These are phyloP conservation scores for Aspergillus jensenii DNA, from an alignment of 2,329 filamentous ascomycete genomes.

Conservation along the genomic window DNA sequence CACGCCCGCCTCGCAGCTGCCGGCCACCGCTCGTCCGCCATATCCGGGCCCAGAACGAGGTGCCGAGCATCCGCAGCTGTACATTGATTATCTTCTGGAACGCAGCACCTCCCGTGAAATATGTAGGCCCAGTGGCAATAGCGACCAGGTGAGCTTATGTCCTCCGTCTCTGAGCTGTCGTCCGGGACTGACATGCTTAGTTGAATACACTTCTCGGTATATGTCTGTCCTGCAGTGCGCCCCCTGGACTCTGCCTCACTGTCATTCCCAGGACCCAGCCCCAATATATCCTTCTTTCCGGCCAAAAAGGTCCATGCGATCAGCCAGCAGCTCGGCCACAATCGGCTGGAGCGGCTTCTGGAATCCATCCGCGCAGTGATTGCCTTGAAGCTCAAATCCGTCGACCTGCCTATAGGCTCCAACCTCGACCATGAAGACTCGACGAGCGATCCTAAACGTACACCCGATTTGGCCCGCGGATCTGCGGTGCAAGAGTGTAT, in stretches of 20 bases:
- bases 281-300: constrained; percentile 11
- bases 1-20: no score
- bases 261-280: background rate
- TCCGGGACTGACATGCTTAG: background rate
- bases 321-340: constrained; percentile 3
- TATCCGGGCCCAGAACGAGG: no score
- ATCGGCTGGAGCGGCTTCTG: constrained; percentile 5
- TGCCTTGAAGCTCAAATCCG: constrained; percentile 4
- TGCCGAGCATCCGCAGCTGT: background rate
- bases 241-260: background rate
- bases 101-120: background rate
- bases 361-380: constrained; percentile 5
- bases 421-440: background rate
- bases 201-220: background rate
- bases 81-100: constrained; percentile 10
- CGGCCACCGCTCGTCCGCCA: no score
- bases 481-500: background rate
- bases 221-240: background rate
- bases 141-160: background rate
- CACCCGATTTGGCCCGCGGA: background rate
- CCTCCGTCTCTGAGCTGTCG: background rate
- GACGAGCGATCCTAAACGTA: background rate
- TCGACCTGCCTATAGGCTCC: background rate
- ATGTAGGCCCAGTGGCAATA: background rate
- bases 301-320: constrained; percentile 6